phyloP scores from a whole-genome alignment of 2,329 filamentous ascomycete genomes.

The Trichoderma sp. region DNA sequence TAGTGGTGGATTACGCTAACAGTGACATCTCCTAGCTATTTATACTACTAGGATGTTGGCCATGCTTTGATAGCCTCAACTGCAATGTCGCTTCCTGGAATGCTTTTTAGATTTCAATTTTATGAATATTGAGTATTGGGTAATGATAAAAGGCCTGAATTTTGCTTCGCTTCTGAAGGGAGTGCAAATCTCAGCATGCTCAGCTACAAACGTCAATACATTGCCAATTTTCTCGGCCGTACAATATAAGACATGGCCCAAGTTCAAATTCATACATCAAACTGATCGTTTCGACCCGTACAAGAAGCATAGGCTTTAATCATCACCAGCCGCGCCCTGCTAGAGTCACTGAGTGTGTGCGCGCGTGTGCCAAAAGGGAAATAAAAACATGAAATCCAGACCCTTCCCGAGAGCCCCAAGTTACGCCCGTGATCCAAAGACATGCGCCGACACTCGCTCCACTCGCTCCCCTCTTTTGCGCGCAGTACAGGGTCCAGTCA shows the following conservation, averaged over 20 bases:
- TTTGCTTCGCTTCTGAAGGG: background rate
- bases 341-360: background rate
- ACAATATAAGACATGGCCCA: background rate
- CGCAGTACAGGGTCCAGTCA: background rate
- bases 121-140: background rate
- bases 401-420: constrained; percentile 6
- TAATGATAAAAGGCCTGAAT: background rate
- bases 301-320: constrained; percentile 10
- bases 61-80: background rate
- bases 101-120: background rate
- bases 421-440: constrained; percentile 18
- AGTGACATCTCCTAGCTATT: background rate
- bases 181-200: background rate
- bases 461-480: background rate
- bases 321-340: background rate
- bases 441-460: constrained; percentile 15
- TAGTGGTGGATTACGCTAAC: background rate
- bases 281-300: background rate
- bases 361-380: background rate
- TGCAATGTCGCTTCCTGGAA: background rate
- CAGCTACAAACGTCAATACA: background rate
- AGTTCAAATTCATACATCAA: constrained; percentile 1
- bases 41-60: background rate
- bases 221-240: background rate
- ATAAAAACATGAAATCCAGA: constrained; percentile 3